Evolutionary conservation across 495 filamentous ascomycete genomes (phyloP).

Genomic region (Tuber brumale): DNA sequence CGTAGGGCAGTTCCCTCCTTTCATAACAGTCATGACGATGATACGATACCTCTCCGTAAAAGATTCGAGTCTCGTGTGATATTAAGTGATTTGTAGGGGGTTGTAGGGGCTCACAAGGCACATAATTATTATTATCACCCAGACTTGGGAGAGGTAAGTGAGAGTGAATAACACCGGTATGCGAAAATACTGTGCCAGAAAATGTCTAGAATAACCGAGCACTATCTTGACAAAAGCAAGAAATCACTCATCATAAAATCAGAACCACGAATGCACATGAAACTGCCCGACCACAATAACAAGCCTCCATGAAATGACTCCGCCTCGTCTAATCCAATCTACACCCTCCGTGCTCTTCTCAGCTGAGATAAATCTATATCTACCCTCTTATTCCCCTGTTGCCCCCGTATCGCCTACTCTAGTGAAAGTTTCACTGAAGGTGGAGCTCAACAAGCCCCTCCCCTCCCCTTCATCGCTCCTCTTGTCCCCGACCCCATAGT

Average conservation of each 20-base stretch:
- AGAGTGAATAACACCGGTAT: too few species aligned
- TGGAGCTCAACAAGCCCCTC: not conserved
- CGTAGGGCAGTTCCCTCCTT: not conserved
- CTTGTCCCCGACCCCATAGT: not conserved
- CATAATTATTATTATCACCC: too few species aligned
- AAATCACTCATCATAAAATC: not conserved
- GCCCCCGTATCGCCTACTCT: not conserved
- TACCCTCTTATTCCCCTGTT: not conserved
- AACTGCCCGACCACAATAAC: not conserved
- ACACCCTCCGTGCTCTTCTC: not conserved
- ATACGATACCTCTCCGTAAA: not conserved
- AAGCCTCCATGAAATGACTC: not conserved
- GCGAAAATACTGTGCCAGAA: too few species aligned
- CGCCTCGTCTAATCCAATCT: not conserved
- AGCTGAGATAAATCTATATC: not conserved
- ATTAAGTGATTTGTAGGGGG: not conserved
- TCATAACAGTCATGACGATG: not conserved
- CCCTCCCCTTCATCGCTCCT: not conserved
- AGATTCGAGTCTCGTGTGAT: not conserved
- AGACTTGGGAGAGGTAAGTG: too few species aligned
- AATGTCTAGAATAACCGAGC: not conserved
- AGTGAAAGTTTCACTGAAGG: not conserved
- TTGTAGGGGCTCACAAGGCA: not conserved
- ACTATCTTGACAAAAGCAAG: not conserved
- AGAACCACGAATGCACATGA: not conserved